Evolutionary conservation across 2,329 filamentous ascomycete genomes (phyloP), one percentile per base, ranked within the genome.

Genomic region (Cyphellophora attinorum): DNA sequence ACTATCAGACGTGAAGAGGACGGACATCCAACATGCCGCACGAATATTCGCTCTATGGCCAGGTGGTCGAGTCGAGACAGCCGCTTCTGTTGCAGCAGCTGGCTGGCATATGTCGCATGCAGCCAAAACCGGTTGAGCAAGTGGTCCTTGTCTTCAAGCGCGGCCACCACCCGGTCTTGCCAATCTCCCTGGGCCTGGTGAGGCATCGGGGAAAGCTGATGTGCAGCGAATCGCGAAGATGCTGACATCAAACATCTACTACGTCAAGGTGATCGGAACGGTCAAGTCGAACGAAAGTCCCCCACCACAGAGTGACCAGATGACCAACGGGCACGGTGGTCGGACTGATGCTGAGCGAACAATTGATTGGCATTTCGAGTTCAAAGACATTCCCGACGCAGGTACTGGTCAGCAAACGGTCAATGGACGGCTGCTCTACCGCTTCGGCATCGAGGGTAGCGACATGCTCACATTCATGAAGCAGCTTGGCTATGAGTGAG

Each of bases 21-120:
- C n/a, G n/a, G n/a, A n/a, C n/a, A n/a, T n/a, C n/a, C 21, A 25
- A 8, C 21, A 33, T 43, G 39, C 78, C 79, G 74, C 73, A 79
- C 56, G 74, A 79, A 60, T 63, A 76, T 46, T 59, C 75, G 31
- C 65, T 79, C 29, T 76, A 72, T 57, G 73, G 70, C 48, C 68
- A 73, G 49, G 64, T 79, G 37, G 65, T 73, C 6, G 53, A 58
- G 19, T 56, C 65, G 25, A 71, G 74, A 49, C 72, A 77, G 60
- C 61, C 70, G 51, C 73, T 74, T 54, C 63, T 77, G 12, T 59
- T 78, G 35, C 70, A 74, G 50, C 72, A 79, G 47, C 62, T 80
- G 30, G 68, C 74, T 25, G 76, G 75, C 34, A 56, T 77, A 36
- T 68, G 74, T 32, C 72, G 69, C 47, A 74, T 74, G 65, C 74